Evolutionary conservation across 768 basidiomycete species (phyloP).

Genomic region (Mycena polygramma): DNA sequence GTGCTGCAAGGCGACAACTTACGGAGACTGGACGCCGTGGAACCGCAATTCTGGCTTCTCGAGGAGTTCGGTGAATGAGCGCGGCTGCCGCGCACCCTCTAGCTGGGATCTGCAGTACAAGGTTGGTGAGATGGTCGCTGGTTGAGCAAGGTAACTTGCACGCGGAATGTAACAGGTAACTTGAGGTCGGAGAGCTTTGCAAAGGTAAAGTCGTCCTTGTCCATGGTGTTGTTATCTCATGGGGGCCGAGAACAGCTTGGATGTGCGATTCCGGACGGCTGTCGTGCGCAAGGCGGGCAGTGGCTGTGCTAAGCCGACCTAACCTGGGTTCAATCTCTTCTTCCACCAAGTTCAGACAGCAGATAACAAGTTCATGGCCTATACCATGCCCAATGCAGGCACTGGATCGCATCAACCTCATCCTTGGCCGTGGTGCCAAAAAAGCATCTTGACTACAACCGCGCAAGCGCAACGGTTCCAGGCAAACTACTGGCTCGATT

Average conservation of each 20-base stretch:
- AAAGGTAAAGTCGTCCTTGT: constrained; percentile 88
- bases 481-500: constrained; percentile 26
- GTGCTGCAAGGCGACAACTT: constrained; percentile 45
- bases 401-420: background rate
- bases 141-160: constrained; percentile 59
- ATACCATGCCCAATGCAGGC: background rate
- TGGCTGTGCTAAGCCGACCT: no score
- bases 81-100: constrained; percentile 82
- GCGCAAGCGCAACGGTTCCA: background rate
- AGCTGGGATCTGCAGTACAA: constrained; percentile 75
- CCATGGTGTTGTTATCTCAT: constrained; percentile 49
- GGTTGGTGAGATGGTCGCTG: constrained; percentile 5
- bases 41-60: constrained; percentile 87
- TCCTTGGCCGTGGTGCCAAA: constrained; percentile 29
- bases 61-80: constrained; percentile 82
- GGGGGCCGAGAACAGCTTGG: background rate
- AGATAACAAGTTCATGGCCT: no score
- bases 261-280: background rate
- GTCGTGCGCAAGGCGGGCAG: no score
- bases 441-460: constrained; percentile 6
- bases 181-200: constrained; percentile 92
- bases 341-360: no score
- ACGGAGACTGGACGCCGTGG: constrained; percentile 87
- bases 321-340: no score
- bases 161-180: constrained; percentile 87